These are phyloP conservation scores for Candida yuanshanica DNA, from an alignment of 805 yeast genomes.

Conservation along the genomic window DNA sequence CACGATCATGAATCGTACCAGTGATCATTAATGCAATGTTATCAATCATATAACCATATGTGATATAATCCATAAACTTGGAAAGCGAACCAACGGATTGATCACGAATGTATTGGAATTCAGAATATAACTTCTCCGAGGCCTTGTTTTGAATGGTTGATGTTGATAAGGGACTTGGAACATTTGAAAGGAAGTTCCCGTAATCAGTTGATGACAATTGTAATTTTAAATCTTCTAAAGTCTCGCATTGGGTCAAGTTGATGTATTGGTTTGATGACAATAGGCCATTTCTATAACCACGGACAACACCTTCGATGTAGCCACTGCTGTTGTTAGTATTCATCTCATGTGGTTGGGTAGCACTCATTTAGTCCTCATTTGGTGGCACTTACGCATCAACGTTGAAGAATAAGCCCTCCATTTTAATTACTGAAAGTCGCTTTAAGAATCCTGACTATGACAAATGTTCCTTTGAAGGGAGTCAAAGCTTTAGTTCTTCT, in stretches of 20 bases:
- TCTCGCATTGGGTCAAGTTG: slow-evolving; percentile 93
- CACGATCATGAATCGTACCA: slow-evolving; percentile 94
- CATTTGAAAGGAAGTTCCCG: slow-evolving; percentile 81
- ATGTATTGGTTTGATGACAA: slow-evolving; percentile 74
- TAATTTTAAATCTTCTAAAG: slow-evolving; percentile 86
- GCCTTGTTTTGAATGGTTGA: slow-evolving; percentile 79
- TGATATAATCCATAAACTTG: slow-evolving; percentile 84
- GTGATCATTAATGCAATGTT: slow-evolving; percentile 94
- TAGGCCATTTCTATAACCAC: slow-evolving; percentile 88
- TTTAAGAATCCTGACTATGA: too few species aligned
- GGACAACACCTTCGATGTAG: slow-evolving; percentile 86
- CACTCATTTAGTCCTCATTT: neutral
- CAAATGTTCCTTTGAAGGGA: too few species aligned
- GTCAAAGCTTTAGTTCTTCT: too few species aligned
- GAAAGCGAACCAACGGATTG: slow-evolving; percentile 80
- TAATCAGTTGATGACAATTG: slow-evolving; percentile 96
- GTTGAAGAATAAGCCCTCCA: slow-evolving; percentile 95
- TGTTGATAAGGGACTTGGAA: slow-evolving; percentile 79
- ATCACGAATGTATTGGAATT: slow-evolving; percentile 78
- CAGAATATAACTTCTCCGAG: slow-evolving; percentile 65
- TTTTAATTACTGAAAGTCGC: slow-evolving; percentile 30
- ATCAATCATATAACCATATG: slow-evolving; percentile 97
- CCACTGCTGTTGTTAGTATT: slow-evolving; percentile 52
- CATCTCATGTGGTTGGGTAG: slow-evolving; percentile 24
- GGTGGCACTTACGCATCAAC: slow-evolving; percentile 44